Conservation (phyloP, 805 yeast species). For the Kluyveromyces dobzhanskii region DNA sequence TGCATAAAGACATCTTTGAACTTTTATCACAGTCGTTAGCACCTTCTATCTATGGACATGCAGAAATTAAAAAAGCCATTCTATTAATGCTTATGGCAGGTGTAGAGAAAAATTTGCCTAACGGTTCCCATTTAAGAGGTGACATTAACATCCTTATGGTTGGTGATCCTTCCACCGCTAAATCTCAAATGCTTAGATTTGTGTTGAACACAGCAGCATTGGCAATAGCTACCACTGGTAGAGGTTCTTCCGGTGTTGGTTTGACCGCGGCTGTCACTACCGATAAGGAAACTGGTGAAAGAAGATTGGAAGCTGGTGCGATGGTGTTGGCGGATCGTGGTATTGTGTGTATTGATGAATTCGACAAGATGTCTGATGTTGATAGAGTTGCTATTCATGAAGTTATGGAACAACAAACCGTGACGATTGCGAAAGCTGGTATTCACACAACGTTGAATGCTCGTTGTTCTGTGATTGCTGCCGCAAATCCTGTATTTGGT, state of each 20-base stretch:
- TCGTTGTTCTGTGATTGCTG: slow-evolving; percentile 93
- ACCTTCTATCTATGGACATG: slow-evolving; percentile 93
- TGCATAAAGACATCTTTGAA: slow-evolving; percentile 65
- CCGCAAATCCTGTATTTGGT: slow-evolving; percentile 96
- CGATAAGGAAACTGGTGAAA: slow-evolving; percentile 94
- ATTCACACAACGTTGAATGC: slow-evolving; percentile 95
- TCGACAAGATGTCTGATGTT: slow-evolving; percentile 94
- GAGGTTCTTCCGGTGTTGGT: slow-evolving; percentile 99
- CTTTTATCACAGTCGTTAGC: slow-evolving; percentile 80
- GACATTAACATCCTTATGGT: slow-evolving; percentile 94
- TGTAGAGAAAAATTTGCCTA: slow-evolving; percentile 83
- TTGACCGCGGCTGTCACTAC: slow-evolving; percentile 96
- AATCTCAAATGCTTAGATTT: slow-evolving; percentile 89
- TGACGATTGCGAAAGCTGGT: slow-evolving; percentile 96
- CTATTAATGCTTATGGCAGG: slow-evolving; percentile 89
- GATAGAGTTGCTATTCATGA: slow-evolving; percentile 98
- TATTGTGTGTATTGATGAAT: slow-evolving; percentile 96
- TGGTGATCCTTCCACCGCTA: slow-evolving; percentile 98
- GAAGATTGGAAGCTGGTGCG: slow-evolving; percentile 97
- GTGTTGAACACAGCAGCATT: slow-evolving; percentile 90
- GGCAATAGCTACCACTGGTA: slow-evolving; percentile 97
- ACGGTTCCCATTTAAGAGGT: slow-evolving; percentile 96
- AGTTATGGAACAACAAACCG: slow-evolving; percentile 99
- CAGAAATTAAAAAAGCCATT: slow-evolving; percentile 83
- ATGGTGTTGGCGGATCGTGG: slow-evolving; percentile 98